These are phyloP conservation scores for Neurospora sp. DNA, from an alignment of 495 filamentous ascomycete genomes.

Conservation along the genomic window DNA sequence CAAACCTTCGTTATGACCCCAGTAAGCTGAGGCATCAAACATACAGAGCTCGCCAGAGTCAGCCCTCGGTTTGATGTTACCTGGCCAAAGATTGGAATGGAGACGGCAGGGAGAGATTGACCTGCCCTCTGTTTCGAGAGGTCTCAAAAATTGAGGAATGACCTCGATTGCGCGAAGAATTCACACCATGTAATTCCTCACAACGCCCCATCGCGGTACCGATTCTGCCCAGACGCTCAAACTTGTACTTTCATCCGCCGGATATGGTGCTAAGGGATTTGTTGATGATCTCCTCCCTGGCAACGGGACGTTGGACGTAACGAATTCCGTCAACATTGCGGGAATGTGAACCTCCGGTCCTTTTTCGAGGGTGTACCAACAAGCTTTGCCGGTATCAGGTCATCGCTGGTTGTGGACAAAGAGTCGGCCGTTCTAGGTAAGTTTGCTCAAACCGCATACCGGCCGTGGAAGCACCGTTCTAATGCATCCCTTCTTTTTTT, in stretches of 20 bases:
- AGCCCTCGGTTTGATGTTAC: slow-evolving; percentile 28
- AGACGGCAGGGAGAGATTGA: slow-evolving; percentile 32
- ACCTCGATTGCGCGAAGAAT: slow-evolving; percentile 22
- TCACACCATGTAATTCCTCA: slow-evolving; percentile 19
- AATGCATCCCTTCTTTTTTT: too few relatives aligned
- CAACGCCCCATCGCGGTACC: slow-evolving; percentile 19
- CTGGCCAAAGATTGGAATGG: slow-evolving; percentile 39
- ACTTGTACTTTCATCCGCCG: slow-evolving; percentile 2
- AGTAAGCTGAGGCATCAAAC: slow-evolving; percentile 38
- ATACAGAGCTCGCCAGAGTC: slow-evolving; percentile 26
- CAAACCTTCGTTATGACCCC: slow-evolving; percentile 38
- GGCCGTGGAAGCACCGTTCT: too few relatives aligned
- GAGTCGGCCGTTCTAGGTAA: slow-evolving; percentile 28
- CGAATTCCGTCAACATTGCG: slow-evolving; percentile 30
- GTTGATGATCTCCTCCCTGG: slow-evolving; percentile 29
- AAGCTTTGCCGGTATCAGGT: slow-evolving; percentile 16
- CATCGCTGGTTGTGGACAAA: slow-evolving; percentile 32
- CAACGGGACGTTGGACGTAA: slow-evolving; percentile 13
- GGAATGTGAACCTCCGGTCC: slow-evolving; percentile 27
- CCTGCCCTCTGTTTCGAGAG: slow-evolving; percentile 31
- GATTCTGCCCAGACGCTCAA: slow-evolving; percentile 6
- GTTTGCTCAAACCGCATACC: not conserved
- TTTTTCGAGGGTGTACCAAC: slow-evolving; percentile 38
- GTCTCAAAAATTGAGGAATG: slow-evolving; percentile 26
- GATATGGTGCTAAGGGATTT: slow-evolving; percentile 23